Evolutionary conservation across 768 basidiomycete species (phyloP).

Genomic region (Polyporus arcularius): DNA sequence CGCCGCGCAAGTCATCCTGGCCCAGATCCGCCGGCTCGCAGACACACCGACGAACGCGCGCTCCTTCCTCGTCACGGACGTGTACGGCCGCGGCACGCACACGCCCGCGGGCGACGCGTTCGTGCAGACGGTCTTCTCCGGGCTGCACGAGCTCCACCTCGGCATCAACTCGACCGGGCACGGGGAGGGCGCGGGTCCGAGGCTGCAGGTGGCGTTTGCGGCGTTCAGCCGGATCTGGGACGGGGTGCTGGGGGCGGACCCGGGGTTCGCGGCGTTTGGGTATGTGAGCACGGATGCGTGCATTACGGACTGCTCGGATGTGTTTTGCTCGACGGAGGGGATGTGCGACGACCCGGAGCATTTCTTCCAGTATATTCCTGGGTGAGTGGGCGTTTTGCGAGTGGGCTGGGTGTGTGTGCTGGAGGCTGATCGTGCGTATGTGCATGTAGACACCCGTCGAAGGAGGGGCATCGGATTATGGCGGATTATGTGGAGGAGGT

Average conservation of each 20-base stretch:
- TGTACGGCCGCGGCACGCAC: slow-evolving; percentile 48
- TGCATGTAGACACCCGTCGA: slow-evolving; percentile 47
- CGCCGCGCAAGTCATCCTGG: slow-evolving; percentile 45
- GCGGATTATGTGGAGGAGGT: slow-evolving; percentile 51
- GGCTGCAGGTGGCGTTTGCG: slow-evolving; percentile 42
- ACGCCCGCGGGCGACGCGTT: slow-evolving; percentile 46
- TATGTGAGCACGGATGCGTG: slow-evolving; percentile 39
- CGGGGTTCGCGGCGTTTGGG: slow-evolving; percentile 51
- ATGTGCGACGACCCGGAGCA: slow-evolving; percentile 39
- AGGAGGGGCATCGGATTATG: slow-evolving; percentile 52
- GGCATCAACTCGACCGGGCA: slow-evolving; percentile 17
- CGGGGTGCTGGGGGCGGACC: slow-evolving; percentile 43
- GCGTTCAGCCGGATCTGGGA: slow-evolving; percentile 53
- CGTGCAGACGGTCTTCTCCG: slow-evolving; percentile 47
- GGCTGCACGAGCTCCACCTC: slow-evolving; percentile 38
- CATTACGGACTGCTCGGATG: slow-evolving; percentile 15
- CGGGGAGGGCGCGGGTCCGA: not conserved
- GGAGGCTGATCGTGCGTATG: not conserved
- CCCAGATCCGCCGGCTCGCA: slow-evolving; percentile 48
- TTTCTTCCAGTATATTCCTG: slow-evolving; percentile 54
- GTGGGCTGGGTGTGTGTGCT: not conserved
- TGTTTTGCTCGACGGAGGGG: slow-evolving; percentile 21
- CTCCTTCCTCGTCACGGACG: slow-evolving; percentile 51
- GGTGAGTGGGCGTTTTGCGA: slow-evolving; percentile 34
- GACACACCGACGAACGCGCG: slow-evolving; percentile 51